Base-by-base conservation (phyloP, 148 eudicot genomes). In the Nyssa sinensis region DNA sequence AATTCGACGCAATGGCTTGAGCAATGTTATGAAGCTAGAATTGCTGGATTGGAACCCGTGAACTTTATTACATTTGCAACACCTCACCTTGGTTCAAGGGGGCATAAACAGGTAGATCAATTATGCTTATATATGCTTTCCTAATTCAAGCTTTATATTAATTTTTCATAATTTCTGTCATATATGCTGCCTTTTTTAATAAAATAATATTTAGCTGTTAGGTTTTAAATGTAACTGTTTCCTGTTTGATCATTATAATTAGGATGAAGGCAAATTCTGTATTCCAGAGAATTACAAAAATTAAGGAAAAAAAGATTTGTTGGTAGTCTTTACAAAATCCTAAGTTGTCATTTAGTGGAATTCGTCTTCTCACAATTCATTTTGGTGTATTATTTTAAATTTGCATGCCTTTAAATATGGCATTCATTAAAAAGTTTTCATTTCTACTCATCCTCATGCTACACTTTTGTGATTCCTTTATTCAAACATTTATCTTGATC, bases 1-100 rank as follows among this genome's bases (percentile, higher is more conserved):
- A 62, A 35, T 71, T 64, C 74, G 17, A 70, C n/a, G 12, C 76
- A 76, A 74, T 39, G 44, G 49, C 63, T 64, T 31, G 72, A 71
- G 47, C 82, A 82, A 66, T 55, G 41, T 80, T 66, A 23, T 75
- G 75, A 76, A 70, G 88, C 84, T 82, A 87, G 47, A 76, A 80
- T 91, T 73, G 98, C 90, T 86, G 91, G 93, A 63, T 77, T 94
- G 78, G 88, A 91, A 79, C 95, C 97, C 41, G 76, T 94, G 85
- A 94, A 94, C 68, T 94, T 91, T 64, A 80, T 94, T 61, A 91
- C 98, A 66, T 88, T 91, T 84, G 98, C 98, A 73, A 91, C 97
- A 74, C 97, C 98, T 30, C 98, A 91, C 81, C 85, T 94, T 72
- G 98, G 98, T 75, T 89, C 95, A 53, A 88, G 93, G 69, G 98